Conservation (phyloP, 805 yeast species). For the Candida tammaniensis region DNA sequence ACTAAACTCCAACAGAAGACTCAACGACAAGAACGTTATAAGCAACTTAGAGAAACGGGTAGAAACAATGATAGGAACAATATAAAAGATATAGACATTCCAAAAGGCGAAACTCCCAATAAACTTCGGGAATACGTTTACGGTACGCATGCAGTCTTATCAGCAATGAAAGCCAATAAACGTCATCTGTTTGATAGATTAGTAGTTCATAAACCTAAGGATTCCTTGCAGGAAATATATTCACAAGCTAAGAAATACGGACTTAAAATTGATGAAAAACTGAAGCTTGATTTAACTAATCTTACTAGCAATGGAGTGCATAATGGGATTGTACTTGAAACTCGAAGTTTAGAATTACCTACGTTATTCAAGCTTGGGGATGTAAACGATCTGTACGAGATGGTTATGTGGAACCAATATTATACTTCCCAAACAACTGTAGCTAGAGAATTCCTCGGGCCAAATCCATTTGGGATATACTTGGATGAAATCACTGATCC, state of each 20-base stretch:
- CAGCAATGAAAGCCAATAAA: conserved; percentile 59
- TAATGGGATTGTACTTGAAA: conserved; percentile 74
- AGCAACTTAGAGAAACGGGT: conserved; percentile 4
- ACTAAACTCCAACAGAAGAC: conserved; percentile 7
- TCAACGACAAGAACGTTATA: conserved; percentile 9
- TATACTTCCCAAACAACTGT: conserved; percentile 13
- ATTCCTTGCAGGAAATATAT: conserved; percentile 36
- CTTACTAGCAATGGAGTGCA: conserved; percentile 71
- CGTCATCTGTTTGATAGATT: conserved; percentile 54
- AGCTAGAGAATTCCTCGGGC: conserved; percentile 14
- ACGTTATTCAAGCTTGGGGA: conserved; percentile 23
- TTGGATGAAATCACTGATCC: conserved; percentile 84
- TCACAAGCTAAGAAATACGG: conserved; percentile 44
- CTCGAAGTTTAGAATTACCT: conserved; percentile 48
- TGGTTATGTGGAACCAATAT: conserved; percentile 9
- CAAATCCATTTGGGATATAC: conserved; percentile 65
- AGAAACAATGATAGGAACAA: neutral
- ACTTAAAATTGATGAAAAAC: conserved; percentile 33
- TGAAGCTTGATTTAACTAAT: conserved; percentile 54
- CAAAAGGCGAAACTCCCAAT: conserved; percentile 6
- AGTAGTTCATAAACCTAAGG: conserved; percentile 41
- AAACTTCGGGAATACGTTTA: conserved; percentile 60
- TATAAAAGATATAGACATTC: neutral
- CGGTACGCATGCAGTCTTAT: conserved; percentile 72
- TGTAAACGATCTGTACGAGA: conserved; percentile 9